phyloP scores from a whole-genome alignment of 495 filamentous ascomycete genomes.

The Neurospora sp. region DNA sequence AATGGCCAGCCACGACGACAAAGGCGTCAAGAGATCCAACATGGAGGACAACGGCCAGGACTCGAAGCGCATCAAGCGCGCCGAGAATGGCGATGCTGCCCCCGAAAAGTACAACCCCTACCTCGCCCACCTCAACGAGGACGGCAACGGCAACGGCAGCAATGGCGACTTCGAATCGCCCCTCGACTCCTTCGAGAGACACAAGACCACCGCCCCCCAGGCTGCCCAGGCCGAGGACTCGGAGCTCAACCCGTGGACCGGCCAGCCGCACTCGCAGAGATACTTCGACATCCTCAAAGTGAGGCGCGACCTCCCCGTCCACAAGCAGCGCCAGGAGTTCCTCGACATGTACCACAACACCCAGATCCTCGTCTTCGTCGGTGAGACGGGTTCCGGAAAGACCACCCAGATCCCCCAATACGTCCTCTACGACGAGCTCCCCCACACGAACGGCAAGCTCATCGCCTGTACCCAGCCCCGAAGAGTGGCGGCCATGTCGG shows the following conservation, averaged over 20 bases:
- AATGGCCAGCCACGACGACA: constrained; percentile 1
- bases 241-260: constrained; percentile 77
- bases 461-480: constrained; percentile 97
- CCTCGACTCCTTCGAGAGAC: constrained; percentile 60
- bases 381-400: constrained; percentile 98
- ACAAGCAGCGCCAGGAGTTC: constrained; percentile 89
- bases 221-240: constrained; percentile 69
- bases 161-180: constrained; percentile 35
- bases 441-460: constrained; percentile 72
- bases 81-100: constrained; percentile 21
- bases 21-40: constrained; percentile 22
- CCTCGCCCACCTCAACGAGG: constrained; percentile 77
- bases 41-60: constrained; percentile 20
- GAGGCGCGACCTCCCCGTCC: constrained; percentile 79
- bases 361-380: constrained; percentile 96
- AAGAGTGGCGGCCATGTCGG: constrained; percentile 97
- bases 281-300: constrained; percentile 84
- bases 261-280: constrained; percentile 58
- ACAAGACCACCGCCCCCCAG: constrained; percentile 69
- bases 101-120: constrained; percentile 60
- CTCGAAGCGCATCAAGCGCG: constrained; percentile 24
- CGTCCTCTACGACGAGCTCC: constrained; percentile 92
- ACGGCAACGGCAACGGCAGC: constrained; percentile 23
- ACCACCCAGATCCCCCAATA: constrained; percentile 99
- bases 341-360: constrained; percentile 81